Conservation (phyloP, 2,329 filamentous ascomycete species). For the Pseudogymnoascus verrucosus region DNA sequence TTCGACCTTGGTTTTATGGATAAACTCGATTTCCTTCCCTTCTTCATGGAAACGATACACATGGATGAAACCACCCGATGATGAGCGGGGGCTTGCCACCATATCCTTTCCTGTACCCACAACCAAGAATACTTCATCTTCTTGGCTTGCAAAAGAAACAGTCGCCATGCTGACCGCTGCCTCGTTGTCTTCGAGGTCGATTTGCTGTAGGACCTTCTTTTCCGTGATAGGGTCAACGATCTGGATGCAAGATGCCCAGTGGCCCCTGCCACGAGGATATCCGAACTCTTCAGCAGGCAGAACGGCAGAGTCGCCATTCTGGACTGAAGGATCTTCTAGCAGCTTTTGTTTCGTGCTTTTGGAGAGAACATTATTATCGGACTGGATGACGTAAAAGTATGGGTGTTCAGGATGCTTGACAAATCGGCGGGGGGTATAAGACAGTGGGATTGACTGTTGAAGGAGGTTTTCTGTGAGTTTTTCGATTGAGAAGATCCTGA, state of each 20-base stretch:
- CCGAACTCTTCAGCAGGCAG: slow-evolving; percentile 80
- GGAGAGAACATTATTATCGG: slow-evolving; percentile 85
- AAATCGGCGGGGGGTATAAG: slow-evolving; percentile 84
- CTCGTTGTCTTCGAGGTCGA: slow-evolving; percentile 84
- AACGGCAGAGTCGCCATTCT: slow-evolving; percentile 63
- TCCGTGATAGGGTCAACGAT: slow-evolving; percentile 75
- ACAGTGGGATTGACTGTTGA: slow-evolving; percentile 76
- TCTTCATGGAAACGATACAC: slow-evolving; percentile 85
- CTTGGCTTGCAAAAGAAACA: slow-evolving; percentile 80
- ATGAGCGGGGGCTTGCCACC: slow-evolving; percentile 67
- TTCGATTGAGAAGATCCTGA: slow-evolving; percentile 82
- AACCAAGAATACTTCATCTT: slow-evolving; percentile 83
- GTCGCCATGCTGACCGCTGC: slow-evolving; percentile 79
- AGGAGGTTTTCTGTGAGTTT: slow-evolving; percentile 78
- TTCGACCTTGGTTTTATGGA: slow-evolving; percentile 91
- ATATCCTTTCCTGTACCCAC: slow-evolving; percentile 93
- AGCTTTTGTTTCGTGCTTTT: slow-evolving; percentile 69
- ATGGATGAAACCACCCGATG: slow-evolving; percentile 75
- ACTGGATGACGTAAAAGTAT: slow-evolving; percentile 88
- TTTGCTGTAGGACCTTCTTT: slow-evolving; percentile 65
- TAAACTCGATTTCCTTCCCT: slow-evolving; percentile 83
- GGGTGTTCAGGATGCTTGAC: slow-evolving; percentile 80
- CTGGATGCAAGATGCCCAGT: slow-evolving; percentile 95
- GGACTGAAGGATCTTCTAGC: slow-evolving; percentile 60
- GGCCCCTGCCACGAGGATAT: slow-evolving; percentile 71